Evolutionary conservation across 2,329 filamentous ascomycete species (phyloP).

Genomic region (Chrysosphaeria jannelii): DNA sequence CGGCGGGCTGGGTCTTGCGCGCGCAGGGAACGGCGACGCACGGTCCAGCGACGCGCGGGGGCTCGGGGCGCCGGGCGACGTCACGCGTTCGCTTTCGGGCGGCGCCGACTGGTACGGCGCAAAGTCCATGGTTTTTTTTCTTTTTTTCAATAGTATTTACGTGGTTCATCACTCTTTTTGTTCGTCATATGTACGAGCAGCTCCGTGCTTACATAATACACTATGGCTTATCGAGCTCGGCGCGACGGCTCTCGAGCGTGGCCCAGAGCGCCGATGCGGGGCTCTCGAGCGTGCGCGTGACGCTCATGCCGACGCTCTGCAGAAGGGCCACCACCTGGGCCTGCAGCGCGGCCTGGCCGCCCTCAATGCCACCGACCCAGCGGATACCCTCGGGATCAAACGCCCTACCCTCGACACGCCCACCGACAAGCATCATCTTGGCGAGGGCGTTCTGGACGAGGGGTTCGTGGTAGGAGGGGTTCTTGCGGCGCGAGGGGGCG

Average conservation of each 20-base stretch:
- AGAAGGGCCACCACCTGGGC: slow-evolving; percentile 57
- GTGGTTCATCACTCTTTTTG: background rate
- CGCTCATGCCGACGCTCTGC: slow-evolving; percentile 45
- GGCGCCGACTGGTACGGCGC: slow-evolving; percentile 87
- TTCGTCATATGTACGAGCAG: no score
- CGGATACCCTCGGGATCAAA: slow-evolving; percentile 44
- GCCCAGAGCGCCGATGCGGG: slow-evolving; percentile 60
- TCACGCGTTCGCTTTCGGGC: slow-evolving; percentile 53
- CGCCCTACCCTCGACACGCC: slow-evolving; percentile 57
- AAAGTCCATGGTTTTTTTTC: slow-evolving; percentile 41
- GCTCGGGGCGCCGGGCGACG: slow-evolving; percentile 33
- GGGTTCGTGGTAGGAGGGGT: slow-evolving; percentile 54
- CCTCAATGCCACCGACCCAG: slow-evolving; percentile 44
- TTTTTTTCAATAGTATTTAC: no score
- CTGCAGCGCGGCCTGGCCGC: slow-evolving; percentile 51
- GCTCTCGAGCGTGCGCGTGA: slow-evolving; percentile 55
- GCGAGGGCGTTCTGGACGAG: slow-evolving; percentile 52
- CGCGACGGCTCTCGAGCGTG: slow-evolving; percentile 56
- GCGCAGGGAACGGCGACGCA: slow-evolving; percentile 16
- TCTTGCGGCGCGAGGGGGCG: slow-evolving; percentile 43
- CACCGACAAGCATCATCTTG: slow-evolving; percentile 67
- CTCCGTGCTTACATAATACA: slow-evolving; percentile 2
- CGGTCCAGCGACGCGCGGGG: slow-evolving; percentile 28
- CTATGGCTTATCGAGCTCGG: slow-evolving; percentile 39
- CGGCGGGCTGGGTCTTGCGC: slow-evolving; percentile 12